Evolutionary conservation across 495 filamentous ascomycete species (phyloP).

Genomic region (Aspergillus leporis): DNA sequence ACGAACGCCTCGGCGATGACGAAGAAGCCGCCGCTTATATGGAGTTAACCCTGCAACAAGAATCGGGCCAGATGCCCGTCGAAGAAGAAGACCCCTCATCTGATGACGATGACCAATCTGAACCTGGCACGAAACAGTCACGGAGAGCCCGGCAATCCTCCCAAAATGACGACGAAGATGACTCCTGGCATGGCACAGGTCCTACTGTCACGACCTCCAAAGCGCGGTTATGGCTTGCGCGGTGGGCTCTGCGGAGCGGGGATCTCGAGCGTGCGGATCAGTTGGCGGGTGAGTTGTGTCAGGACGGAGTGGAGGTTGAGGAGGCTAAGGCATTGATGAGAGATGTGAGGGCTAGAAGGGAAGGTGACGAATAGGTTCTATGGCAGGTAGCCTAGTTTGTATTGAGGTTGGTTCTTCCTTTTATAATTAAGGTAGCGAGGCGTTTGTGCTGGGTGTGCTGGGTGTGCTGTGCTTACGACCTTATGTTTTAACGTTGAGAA

Average conservation of each 20-base stretch:
- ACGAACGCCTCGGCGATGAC: slow-evolving; percentile 72
- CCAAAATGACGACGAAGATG: slow-evolving; percentile 36
- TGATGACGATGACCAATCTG: slow-evolving; percentile 44
- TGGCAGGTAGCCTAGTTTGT: slow-evolving; percentile 5
- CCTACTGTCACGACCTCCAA: slow-evolving; percentile 88
- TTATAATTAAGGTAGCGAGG: slow-evolving; percentile 24
- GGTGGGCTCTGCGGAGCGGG: slow-evolving; percentile 70
- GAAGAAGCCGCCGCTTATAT: slow-evolving; percentile 88
- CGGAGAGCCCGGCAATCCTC: slow-evolving; percentile 23
- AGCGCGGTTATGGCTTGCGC: slow-evolving; percentile 91
- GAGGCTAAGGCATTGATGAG: slow-evolving; percentile 95
- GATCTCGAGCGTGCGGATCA: slow-evolving; percentile 76
- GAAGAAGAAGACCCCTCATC: slow-evolving; percentile 31
- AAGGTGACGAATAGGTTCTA: slow-evolving; percentile 38
- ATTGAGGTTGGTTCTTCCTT: background rate
- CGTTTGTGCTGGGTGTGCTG: slow-evolving; percentile 10
- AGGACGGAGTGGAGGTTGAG: slow-evolving; percentile 96
- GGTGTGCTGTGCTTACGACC: background rate
- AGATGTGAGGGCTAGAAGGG: slow-evolving; percentile 81
- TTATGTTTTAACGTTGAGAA: background rate
- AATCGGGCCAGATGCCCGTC: slow-evolving; percentile 55
- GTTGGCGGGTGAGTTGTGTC: slow-evolving; percentile 84
- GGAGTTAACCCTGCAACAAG: slow-evolving; percentile 91
- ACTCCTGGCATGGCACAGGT: slow-evolving; percentile 59
- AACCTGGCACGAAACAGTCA: slow-evolving; percentile 17